Evolutionary conservation across 768 basidiomycete genomes (phyloP), one percentile per base, ranked within the genome.

Genomic region (Boletus pseudo-olivaceus): DNA sequence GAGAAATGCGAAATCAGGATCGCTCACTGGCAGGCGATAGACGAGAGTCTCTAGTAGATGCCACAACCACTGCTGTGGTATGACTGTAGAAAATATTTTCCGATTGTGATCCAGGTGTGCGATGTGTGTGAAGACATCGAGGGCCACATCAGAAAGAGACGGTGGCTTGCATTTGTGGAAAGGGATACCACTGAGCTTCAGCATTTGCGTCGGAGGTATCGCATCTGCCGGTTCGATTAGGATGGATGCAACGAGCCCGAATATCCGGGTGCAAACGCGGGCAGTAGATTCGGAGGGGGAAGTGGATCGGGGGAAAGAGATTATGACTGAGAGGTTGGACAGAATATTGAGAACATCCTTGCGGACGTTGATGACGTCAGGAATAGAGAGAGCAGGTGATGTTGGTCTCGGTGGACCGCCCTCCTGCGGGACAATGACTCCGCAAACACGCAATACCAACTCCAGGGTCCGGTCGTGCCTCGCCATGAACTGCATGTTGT

Each of bases 101-200:
- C 96, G 86, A 66, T 93, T 96, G 32, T 75, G 72, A 70, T 98
- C 96, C 17, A 76, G 72, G 46, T 88, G 86, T 33, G 84, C 82
- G 52, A 97, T 72, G 38, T 84, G 82, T n/a, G 88, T 86, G 63
- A 94, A 89, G 3, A 85, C 83, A 56, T 96, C 90, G 48, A 98
- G 76, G n/a, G 92, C 90, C 32, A 82, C 72, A 60, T 94, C 90
- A 8, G 83, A 76, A 35, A 85, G 74, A 26, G 77, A 68, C 0
- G 87, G 82, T 20, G 88, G 87, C 54, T 75, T 82, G 29, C 72
- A 71, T 34, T 56, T 75, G 44, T 72, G 69, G 15, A 76, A 72
- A 7, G 74, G 65, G 9, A 71, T 63, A 6, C 83, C 82, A 47
- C 72, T 71, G 35, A 81, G 71, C 59, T 88, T 79, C n/a, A 86